Evolutionary conservation across 345 rosid genomes (phyloP).

Genomic region (Eucalyptus decipiens): DNA sequence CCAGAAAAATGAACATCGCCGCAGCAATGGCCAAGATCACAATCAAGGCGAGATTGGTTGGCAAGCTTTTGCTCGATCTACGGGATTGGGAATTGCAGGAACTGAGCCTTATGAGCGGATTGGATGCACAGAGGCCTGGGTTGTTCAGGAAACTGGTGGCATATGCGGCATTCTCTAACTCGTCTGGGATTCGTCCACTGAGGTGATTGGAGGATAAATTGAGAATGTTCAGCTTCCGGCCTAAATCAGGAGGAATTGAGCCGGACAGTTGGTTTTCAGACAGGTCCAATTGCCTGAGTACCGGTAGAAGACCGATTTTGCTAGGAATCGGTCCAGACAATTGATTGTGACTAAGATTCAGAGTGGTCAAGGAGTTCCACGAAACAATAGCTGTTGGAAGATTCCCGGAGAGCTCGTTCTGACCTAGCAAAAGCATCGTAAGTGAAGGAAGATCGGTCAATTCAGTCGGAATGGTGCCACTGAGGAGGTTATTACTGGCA

Average conservation of each 20-base stretch:
- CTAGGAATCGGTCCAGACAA: slow-evolving; percentile 42
- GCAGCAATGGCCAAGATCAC: not conserved
- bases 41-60: not conserved
- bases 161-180: slow-evolving; percentile 26
- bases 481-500: slow-evolving; percentile 40
- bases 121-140: slow-evolving; percentile 32
- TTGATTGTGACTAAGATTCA: slow-evolving; percentile 34
- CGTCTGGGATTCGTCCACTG: slow-evolving; percentile 27
- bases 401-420: slow-evolving; percentile 34
- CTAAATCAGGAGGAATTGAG: slow-evolving; percentile 28
- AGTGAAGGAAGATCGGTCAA: slow-evolving; percentile 29
- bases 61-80: not conserved
- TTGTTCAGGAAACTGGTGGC: slow-evolving; percentile 35
- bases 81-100: slow-evolving; percentile 5
- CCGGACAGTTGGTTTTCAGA: slow-evolving; percentile 42
- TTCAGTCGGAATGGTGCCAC: slow-evolving; percentile 31
- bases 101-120: slow-evolving; percentile 4
- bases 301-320: slow-evolving; percentile 16
- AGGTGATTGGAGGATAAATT: slow-evolving; percentile 54
- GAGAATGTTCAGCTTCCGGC: slow-evolving; percentile 4
- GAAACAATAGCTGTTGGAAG: slow-evolving; percentile 33
- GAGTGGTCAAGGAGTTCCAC: slow-evolving; percentile 19
- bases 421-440: slow-evolving; percentile 19
- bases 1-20: not conserved
- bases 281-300: slow-evolving; percentile 24